Evolutionary conservation across 805 yeast species (phyloP), one percentile per base, ranked within the genome.

Genomic region (Cyberlindnera xylosilytica): DNA sequence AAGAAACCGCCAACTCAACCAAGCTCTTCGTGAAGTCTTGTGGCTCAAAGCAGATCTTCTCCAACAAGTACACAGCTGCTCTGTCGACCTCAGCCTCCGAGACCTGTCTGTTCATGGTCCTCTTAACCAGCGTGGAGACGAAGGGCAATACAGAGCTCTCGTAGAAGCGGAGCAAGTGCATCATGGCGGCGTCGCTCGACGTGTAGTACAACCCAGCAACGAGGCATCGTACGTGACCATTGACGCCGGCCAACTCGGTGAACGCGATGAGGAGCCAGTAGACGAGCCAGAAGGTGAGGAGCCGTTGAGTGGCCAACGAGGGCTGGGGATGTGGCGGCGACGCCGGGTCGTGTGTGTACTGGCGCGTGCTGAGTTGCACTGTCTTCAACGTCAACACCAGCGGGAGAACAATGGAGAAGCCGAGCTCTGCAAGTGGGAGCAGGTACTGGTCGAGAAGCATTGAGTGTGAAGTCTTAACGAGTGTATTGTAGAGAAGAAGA

Each of bases 341-440:
- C 19, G 19, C 35, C 20, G 36, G 19, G 11, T 28, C 6, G 24
- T 16, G 9, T 10, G 24, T 18, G 6, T 20, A 12, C 5, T 20
- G 31, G 29, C 18, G 40, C 10, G 36, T 18, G 6, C 45, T 15
- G 12, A 50, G 11, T 16, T 51, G 50, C 2, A 56, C 33, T 2
- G 56, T 26, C 29, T 53, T 52, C 29, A 56, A 36, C 2, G 60
- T 56, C 15, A 56, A 36, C 22, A 54, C 26, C 9, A 46, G 18
- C 2, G 60, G 60, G 3, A 50, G n/a, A 4, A 19, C 39, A 20
- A 53, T 29, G 2, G 52, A 38, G 2, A 46, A 11, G 12, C 26
- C 16, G 2, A 47, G 26, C 37, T 54, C 56, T 15, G 42, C 23
- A 2, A 52, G 15, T 4, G 55, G 58, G 1, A 54, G 16, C 20